Evolutionary conservation across 1,139 yeast genomes (phyloP).

Genomic region (Pichia sp.): DNA sequence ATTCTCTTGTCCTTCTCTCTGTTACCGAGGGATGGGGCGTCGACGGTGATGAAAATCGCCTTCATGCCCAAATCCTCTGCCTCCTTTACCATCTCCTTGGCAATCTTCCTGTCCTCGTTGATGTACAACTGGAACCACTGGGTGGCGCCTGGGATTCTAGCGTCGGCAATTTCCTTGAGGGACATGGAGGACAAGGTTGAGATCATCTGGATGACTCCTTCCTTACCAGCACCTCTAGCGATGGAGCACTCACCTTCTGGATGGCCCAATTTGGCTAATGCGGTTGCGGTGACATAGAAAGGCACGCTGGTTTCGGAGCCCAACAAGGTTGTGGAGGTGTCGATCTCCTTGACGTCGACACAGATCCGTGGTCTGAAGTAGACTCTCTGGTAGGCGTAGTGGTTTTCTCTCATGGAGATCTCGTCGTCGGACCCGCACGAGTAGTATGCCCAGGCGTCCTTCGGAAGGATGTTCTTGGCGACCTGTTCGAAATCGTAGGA

Average conservation of each 20-base stretch:
- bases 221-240: constrained; percentile 66
- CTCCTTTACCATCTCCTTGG: constrained; percentile 56
- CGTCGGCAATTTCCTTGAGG: constrained; percentile 64
- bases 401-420: constrained; percentile 82
- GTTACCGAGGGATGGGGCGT: constrained; percentile 93
- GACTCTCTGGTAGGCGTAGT: constrained; percentile 77
- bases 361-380: constrained; percentile 80
- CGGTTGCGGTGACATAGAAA: constrained; percentile 75
- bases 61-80: constrained; percentile 74
- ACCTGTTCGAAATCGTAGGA: constrained; percentile 77
- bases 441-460: constrained; percentile 87
- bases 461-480: constrained; percentile 71
- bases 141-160: constrained; percentile 50
- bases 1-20: constrained; percentile 63
- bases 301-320: constrained; percentile 57
- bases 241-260: constrained; percentile 78
- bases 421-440: constrained; percentile 93
- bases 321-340: constrained; percentile 44
- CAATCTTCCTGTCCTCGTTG: constrained; percentile 61
- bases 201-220: constrained; percentile 72
- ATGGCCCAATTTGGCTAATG: constrained; percentile 75
- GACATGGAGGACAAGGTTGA: constrained; percentile 76
- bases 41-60: constrained; percentile 83
- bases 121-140: constrained; percentile 94
- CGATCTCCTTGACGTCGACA: constrained; percentile 56